phyloP scores from a whole-genome alignment of 352 stramenopile genomes.

The Pythium coloratum region DNA sequence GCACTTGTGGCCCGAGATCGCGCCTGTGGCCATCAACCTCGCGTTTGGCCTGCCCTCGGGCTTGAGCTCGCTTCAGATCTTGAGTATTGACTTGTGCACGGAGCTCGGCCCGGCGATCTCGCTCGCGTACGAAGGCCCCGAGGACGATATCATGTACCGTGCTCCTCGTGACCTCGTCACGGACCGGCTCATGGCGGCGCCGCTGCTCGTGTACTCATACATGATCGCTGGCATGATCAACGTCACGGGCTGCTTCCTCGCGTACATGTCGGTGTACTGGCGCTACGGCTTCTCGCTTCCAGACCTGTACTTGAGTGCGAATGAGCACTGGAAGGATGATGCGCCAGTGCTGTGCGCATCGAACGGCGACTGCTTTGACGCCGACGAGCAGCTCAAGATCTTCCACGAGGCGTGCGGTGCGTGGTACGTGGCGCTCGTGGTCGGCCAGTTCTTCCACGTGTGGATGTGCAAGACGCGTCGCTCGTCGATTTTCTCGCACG shows the following conservation, averaged over 20 bases:
- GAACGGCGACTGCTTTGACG: conserved; percentile 35
- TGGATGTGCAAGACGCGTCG: conserved; percentile 86
- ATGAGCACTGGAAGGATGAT: conserved; percentile 31
- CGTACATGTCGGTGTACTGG: conserved; percentile 41
- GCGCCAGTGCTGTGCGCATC: conserved; percentile 30
- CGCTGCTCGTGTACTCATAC: conserved; percentile 86
- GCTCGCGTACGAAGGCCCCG: conserved; percentile 81
- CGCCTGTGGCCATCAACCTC: conserved; percentile 63
- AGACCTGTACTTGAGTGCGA: conserved; percentile 39
- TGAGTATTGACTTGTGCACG: conserved; percentile 87
- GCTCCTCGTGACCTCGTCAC: conserved; percentile 63
- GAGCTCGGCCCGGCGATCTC: conserved; percentile 90
- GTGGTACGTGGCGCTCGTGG: conserved; percentile 70
- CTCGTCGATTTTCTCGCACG: conserved; percentile 62
- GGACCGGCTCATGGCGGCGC: conserved; percentile 76
- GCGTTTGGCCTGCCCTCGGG: conserved; percentile 78
- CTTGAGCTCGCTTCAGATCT: conserved; percentile 88
- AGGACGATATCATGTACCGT: conserved; percentile 81
- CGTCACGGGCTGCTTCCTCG: conserved; percentile 41
- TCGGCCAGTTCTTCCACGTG: conserved; percentile 84
- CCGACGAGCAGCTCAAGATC: conserved; percentile 45
- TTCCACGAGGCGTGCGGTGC: conserved; percentile 61
- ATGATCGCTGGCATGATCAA: conserved; percentile 83
- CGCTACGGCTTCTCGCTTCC: conserved; percentile 36
- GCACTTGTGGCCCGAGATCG: conserved; percentile 83